Percentiles rank a stretch among this genome's conserved stretches.
Evolutionary conservation across 345 rosid species (phyloP).

Genomic region (Eucalyptus regnans): DNA sequence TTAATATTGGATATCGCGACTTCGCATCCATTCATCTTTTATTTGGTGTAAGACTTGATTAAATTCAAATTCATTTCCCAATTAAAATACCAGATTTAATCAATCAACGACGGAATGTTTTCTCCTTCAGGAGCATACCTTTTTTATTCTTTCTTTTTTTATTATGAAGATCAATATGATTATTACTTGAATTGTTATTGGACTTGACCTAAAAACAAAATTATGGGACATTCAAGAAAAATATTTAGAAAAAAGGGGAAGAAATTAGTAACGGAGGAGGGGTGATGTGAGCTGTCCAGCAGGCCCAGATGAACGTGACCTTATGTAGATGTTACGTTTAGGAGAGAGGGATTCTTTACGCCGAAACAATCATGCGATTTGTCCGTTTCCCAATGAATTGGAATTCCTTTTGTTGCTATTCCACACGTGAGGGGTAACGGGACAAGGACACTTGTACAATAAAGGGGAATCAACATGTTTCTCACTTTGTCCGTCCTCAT

Average conservation of each 20-base stretch:
- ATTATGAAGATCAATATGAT: neutral
- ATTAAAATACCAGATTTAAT: neutral
- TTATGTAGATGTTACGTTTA: neutral
- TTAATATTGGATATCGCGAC: neutral
- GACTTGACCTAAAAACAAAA: neutral
- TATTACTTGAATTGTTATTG: neutral
- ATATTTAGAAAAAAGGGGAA: neutral
- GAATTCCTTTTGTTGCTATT: neutral
- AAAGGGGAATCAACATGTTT: neutral
- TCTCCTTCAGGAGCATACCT: neutral
- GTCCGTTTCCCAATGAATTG: neutral
- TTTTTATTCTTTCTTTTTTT: neutral
- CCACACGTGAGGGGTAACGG: neutral
- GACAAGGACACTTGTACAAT: neutral
- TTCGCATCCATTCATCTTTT: neutral
- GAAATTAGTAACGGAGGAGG: neutral
- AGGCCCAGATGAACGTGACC: neutral
- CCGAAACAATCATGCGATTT: neutral
- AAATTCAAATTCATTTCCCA: neutral
- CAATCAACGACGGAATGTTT: neutral
- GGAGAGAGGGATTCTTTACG: neutral
- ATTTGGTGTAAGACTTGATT: neutral
- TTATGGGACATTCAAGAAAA: neutral
- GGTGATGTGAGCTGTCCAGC: neutral
- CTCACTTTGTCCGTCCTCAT: neutral